These are phyloP conservation scores for Pleomassaria siparia DNA, from an alignment of 2,329 filamentous ascomycete species.

Conservation along the genomic window DNA sequence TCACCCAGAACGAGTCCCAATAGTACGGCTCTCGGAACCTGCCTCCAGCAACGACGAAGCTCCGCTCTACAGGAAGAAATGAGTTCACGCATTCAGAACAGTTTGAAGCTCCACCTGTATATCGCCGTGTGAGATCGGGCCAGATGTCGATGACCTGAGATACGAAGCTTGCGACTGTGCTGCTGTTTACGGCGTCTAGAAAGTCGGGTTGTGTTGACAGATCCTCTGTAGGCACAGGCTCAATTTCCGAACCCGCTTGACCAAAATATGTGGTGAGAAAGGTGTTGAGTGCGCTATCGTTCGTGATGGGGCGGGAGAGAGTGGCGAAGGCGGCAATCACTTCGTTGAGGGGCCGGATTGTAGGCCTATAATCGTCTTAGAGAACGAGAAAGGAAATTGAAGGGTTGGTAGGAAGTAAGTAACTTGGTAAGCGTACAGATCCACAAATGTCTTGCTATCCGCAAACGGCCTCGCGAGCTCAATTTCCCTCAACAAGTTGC, in stretches of 20 bases:
- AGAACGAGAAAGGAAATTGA: not conserved
- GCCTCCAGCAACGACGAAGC: constrained; percentile 71
- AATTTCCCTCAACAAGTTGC: constrained; percentile 63
- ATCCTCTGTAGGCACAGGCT: constrained; percentile 54
- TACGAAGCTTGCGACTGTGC: constrained; percentile 62
- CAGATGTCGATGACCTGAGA: constrained; percentile 68
- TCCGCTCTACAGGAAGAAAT: constrained; percentile 66
- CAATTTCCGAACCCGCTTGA: constrained; percentile 64
- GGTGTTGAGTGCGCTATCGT: constrained; percentile 62
- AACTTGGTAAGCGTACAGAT: constrained; percentile 41
- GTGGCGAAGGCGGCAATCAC: constrained; percentile 63
- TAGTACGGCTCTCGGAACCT: constrained; percentile 72
- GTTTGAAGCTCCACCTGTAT: constrained; percentile 46
- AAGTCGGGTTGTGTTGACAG: constrained; percentile 61
- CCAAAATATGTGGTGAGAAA: constrained; percentile 67
- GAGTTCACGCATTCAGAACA: constrained; percentile 64
- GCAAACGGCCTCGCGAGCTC: constrained; percentile 64
- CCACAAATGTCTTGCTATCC: constrained; percentile 72
- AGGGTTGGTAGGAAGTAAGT: not conserved
- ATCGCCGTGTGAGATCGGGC: constrained; percentile 66
- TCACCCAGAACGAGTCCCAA: constrained; percentile 71
- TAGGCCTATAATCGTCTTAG: constrained; percentile 53
- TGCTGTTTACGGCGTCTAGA: constrained; percentile 57
- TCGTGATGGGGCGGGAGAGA: constrained; percentile 61
- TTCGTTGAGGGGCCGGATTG: constrained; percentile 59